These are phyloP conservation scores for Vinca major DNA, from an alignment of 305 asterid species.

Conservation along the genomic window DNA sequence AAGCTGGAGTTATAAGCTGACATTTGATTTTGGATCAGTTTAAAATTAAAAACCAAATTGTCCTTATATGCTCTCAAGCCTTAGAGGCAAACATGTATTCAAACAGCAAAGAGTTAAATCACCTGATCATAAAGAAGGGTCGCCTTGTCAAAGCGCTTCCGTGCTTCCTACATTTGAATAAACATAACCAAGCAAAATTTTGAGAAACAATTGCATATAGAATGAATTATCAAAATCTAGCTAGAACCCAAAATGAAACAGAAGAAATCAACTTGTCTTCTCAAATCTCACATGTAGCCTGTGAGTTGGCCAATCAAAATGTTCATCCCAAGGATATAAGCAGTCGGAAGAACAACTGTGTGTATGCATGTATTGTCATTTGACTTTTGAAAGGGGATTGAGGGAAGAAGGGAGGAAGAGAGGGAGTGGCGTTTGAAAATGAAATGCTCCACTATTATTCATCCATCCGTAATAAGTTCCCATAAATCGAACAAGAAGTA, in stretches of 20 bases:
- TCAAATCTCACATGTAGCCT: neutral
- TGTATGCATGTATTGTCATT: no score
- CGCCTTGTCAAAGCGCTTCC: constrained; percentile 95
- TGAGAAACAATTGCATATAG: neutral
- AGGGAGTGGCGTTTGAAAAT: no score
- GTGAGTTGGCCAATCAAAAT: neutral
- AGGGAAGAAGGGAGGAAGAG: no score
- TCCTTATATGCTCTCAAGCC: neutral
- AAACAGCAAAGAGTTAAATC: constrained; percentile 14
- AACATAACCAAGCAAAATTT: neutral
- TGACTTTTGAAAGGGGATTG: no score
- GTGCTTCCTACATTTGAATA: constrained; percentile 73
- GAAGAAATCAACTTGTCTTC: neutral
- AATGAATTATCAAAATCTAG: neutral
- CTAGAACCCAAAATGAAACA: neutral
- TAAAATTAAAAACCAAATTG: neutral
- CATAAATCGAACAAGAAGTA: neutral
- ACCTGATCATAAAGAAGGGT: constrained; percentile 99
- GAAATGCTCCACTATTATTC: no score
- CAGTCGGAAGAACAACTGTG: neutral
- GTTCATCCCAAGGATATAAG: neutral
- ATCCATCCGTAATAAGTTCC: no score
- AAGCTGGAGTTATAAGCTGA: neutral
- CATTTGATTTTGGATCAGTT: constrained; percentile 2
- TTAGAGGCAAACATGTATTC: neutral